Conservation (phyloP, 345 rosid genomes). For the Euphorbia lathyris region DNA sequence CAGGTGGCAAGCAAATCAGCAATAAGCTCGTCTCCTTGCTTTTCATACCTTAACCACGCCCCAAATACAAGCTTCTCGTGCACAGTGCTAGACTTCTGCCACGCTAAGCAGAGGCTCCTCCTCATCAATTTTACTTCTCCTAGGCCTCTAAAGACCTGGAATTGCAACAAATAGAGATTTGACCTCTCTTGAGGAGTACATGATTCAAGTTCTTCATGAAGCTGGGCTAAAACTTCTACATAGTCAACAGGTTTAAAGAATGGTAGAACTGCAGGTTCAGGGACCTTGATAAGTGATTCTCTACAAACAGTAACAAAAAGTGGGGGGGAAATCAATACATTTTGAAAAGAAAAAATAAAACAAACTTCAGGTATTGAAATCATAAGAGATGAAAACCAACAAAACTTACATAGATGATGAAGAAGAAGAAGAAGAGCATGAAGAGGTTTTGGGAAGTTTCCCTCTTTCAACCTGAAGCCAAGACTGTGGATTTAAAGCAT, state of each 20-base stretch:
- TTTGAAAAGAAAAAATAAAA: not conserved
- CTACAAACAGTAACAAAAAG: conserved; percentile 40
- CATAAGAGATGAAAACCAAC: not conserved
- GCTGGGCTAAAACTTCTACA: conserved; percentile 92
- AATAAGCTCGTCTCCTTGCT: conserved; percentile 85
- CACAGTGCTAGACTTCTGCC: conserved; percentile 78
- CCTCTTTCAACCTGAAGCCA: conserved; percentile 99
- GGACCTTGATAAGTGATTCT: conserved; percentile 93
- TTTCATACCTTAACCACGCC: conserved; percentile 88
- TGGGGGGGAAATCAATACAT: conserved; percentile 5
- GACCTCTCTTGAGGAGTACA: conserved; percentile 65
- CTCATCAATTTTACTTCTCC: conserved; percentile 84
- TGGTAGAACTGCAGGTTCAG: conserved; percentile 74
- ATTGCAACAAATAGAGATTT: conserved; percentile 67
- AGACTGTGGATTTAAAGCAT: conserved; percentile 89
- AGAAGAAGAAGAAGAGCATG: conserved; percentile 40
- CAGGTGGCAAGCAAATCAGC: conserved; percentile 75
- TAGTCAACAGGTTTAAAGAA: conserved; percentile 82
- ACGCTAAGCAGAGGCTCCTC: conserved; percentile 86
- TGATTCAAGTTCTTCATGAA: conserved; percentile 93
- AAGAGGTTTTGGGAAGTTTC: conserved; percentile 56
- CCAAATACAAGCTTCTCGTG: conserved; percentile 90
- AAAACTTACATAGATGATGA: conserved; percentile 71
- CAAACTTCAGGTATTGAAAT: not conserved
- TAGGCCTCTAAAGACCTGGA: conserved; percentile 86